These are phyloP conservation scores for Salmacisia buchloeana DNA, from an alignment of 1,284 basidiomycete genomes.

Conservation along the genomic window DNA sequence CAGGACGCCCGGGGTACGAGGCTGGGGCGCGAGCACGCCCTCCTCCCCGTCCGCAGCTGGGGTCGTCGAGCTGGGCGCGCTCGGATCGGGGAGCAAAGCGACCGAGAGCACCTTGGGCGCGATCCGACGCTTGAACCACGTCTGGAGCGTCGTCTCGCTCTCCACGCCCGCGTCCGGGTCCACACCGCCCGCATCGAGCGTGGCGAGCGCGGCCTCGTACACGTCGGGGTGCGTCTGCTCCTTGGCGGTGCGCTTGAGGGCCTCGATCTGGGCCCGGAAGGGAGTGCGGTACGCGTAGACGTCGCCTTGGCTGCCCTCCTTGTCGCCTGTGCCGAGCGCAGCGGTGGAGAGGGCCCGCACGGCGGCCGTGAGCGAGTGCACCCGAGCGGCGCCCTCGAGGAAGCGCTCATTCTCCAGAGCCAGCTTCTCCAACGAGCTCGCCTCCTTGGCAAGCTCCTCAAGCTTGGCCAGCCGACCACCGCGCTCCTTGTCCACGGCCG, in stretches of 20 bases:
- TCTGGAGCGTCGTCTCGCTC: slow-evolving; percentile 76
- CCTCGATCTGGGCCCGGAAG: slow-evolving; percentile 82
- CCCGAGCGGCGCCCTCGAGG: slow-evolving; percentile 79
- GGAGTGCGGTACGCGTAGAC: slow-evolving; percentile 61
- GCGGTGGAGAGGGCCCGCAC: slow-evolving; percentile 50
- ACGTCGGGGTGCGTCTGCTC: slow-evolving; percentile 57
- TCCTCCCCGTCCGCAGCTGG: background rate
- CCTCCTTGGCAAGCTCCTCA: slow-evolving; percentile 79
- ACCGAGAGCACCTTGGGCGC: slow-evolving; percentile 78
- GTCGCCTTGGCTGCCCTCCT: slow-evolving; percentile 61
- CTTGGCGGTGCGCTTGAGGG: slow-evolving; percentile 63
- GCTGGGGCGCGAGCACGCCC: background rate
- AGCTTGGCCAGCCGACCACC: slow-evolving; percentile 91
- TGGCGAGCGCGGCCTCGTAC: slow-evolving; percentile 30
- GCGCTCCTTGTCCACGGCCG: slow-evolving; percentile 91
- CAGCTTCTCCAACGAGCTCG: slow-evolving; percentile 84
- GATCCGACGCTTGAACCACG: slow-evolving; percentile 82
- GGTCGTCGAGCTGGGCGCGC: slow-evolving; percentile 49
- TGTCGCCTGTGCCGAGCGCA: slow-evolving; percentile 51
- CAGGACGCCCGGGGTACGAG: slow-evolving; percentile 69
- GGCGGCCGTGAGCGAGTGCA: slow-evolving; percentile 62
- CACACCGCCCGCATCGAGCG: slow-evolving; percentile 63
- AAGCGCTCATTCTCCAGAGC: slow-evolving; percentile 83
- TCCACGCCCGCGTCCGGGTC: slow-evolving; percentile 73
- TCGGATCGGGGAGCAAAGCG: slow-evolving; percentile 75